Evolutionary conservation across 78 protist species (phyloP).

Genomic region (Andalucia godoyi): DNA sequence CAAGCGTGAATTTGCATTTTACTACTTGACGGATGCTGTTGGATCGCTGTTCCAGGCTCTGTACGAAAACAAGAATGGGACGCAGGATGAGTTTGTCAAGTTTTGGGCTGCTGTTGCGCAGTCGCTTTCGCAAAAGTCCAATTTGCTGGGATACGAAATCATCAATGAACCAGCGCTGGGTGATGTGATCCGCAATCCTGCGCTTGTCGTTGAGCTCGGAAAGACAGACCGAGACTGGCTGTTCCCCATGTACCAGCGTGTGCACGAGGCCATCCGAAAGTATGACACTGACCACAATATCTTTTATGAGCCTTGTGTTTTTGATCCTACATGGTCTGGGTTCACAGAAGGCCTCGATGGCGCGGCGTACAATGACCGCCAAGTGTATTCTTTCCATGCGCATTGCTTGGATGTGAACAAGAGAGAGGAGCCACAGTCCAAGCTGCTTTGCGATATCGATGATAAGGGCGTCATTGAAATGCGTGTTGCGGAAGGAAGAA

Average conservation of each 20-base stretch:
- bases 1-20: too few relatives aligned
- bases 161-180: slow-evolving; percentile 76
- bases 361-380: not conserved
- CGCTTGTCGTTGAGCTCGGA: slow-evolving; percentile 25
- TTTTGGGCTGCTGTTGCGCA: slow-evolving; percentile 48
- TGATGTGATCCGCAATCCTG: slow-evolving; percentile 32
- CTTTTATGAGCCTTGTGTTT: slow-evolving; percentile 27
- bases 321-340: not conserved
- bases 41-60: too few relatives aligned
- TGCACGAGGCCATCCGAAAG: slow-evolving; percentile 34
- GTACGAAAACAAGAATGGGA: slow-evolving; percentile 28
- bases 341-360: slow-evolving; percentile 17
- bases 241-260: slow-evolving; percentile 37
- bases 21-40: too few relatives aligned
- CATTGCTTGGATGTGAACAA: too few relatives aligned
- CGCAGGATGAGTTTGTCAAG: slow-evolving; percentile 19
- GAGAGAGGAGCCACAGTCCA: too few relatives aligned
- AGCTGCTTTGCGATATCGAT: too few relatives aligned
- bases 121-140: not conserved
- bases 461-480: too few relatives aligned
- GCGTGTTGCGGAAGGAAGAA: too few relatives aligned
- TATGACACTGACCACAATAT: slow-evolving; percentile 35
- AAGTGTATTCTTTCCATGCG: slow-evolving; percentile 8
- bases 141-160: slow-evolving; percentile 67
- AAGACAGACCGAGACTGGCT: slow-evolving; percentile 45